Conservation (phyloP, 345 rosid genomes). For the Pistacia atlantica region DNA sequence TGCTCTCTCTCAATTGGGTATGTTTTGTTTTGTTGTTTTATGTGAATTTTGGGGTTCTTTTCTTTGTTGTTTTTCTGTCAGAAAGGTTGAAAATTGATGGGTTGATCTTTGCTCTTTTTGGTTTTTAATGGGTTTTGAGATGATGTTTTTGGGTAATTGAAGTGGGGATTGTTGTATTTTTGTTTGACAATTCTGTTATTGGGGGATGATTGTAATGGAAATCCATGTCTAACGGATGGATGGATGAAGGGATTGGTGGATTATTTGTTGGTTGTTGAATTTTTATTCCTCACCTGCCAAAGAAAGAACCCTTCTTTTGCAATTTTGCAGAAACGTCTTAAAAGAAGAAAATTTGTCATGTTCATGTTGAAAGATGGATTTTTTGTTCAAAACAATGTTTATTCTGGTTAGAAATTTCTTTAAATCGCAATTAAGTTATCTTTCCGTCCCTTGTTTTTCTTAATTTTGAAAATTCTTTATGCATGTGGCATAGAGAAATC, state of each 20-base stretch:
- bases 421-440: not conserved
- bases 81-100: too few relatives aligned
- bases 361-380: conserved; percentile 12
- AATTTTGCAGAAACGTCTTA: conserved; percentile 13
- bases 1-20: conserved; percentile 26
- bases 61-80: not conserved
- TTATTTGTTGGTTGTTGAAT: conserved; percentile 18
- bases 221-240: too few relatives aligned
- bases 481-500: not conserved
- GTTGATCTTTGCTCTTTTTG: too few relatives aligned
- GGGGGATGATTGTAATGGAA: not conserved
- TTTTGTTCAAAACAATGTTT: conserved; percentile 8
- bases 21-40: conserved; percentile 22
- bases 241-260: not conserved
- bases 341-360: conserved; percentile 9
- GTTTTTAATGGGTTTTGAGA: not conserved
- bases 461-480: not conserved
- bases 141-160: conserved; percentile 1
- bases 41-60: conserved; percentile 22
- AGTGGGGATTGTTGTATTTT: not conserved
- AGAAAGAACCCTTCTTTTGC: conserved; percentile 18
- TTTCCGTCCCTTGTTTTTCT: not conserved
- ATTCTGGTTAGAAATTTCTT: not conserved
- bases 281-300: conserved; percentile 3
- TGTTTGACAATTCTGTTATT: not conserved